Conservation (phyloP, 768 basidiomycete species). For the Mycena latifolia region DNA sequence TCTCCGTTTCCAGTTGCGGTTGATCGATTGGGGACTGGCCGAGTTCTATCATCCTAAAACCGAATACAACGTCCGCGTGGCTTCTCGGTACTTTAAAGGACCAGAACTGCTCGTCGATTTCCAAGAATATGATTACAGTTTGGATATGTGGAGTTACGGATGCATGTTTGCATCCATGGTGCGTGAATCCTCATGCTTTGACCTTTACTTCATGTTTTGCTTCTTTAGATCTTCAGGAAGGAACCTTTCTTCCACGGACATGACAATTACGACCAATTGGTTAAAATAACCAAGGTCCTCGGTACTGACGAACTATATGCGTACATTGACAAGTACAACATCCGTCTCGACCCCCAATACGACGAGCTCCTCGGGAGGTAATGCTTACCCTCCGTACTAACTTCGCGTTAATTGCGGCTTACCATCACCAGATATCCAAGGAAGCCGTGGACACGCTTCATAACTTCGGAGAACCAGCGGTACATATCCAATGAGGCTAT, state of each 20-base stretch:
- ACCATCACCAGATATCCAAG: conserved; percentile 76
- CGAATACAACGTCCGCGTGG: conserved; percentile 98
- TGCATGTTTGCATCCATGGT: conserved; percentile 99
- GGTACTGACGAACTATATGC: conserved; percentile 95
- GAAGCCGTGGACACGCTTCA: conserved; percentile 96
- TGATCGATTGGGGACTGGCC: conserved; percentile 99
- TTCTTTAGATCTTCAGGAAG: conserved; percentile 92
- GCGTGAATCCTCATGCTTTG: conserved; percentile 39
- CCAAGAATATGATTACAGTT: conserved; percentile 97
- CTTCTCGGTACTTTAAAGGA: conserved; percentile 98
- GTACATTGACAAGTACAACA: conserved; percentile 96
- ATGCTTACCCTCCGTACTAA: conserved; percentile 10
- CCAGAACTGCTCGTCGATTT: conserved; percentile 97
- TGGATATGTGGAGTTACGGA: conserved; percentile 99
- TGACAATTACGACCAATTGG: conserved; percentile 98
- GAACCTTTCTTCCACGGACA: conserved; percentile 99
- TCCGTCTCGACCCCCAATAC: conserved; percentile 95
- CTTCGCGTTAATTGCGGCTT: conserved; percentile 24
- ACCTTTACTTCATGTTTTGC: conserved; percentile 24
- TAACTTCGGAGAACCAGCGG: conserved; percentile 95
- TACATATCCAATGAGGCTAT: conserved; percentile 98
- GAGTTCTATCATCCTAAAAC: conserved; percentile 99
- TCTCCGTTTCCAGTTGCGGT: conserved; percentile 72
- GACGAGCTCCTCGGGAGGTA: conserved; percentile 93
- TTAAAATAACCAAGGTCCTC: conserved; percentile 97